These are phyloP conservation scores for Phaeosphaeria sp. DNA, from an alignment of 2,329 filamentous ascomycete species.

Conservation along the genomic window DNA sequence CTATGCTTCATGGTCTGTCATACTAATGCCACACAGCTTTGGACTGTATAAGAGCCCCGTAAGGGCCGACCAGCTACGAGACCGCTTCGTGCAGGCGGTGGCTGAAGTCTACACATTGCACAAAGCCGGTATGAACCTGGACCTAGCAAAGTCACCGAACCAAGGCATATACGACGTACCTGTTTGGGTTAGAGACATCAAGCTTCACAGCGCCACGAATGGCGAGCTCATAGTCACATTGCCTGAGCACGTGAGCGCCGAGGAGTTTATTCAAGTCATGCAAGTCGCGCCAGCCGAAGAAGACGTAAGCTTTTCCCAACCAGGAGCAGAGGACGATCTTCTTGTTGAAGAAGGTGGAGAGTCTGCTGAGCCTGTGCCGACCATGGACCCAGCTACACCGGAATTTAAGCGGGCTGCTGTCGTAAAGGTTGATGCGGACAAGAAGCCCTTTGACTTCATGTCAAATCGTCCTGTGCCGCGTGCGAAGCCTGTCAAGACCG, in stretches of 20 bases:
- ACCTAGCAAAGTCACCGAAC: conserved; percentile 33
- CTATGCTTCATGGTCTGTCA: neutral
- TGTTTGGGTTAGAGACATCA: conserved; percentile 37
- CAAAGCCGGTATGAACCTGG: conserved; percentile 33
- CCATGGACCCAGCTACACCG: conserved; percentile 37
- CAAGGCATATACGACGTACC: conserved; percentile 37
- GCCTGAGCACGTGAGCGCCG: conserved; percentile 23
- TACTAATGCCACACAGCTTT: conserved; percentile 22
- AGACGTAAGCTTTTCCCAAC: neutral
- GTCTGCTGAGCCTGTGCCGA: conserved; percentile 16
- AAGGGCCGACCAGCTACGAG: conserved; percentile 26
- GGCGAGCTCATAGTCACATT: conserved; percentile 32
- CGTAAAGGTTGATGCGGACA: conserved; percentile 35
- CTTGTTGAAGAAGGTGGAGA: conserved; percentile 29
- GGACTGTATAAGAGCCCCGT: conserved; percentile 26
- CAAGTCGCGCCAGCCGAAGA: conserved; percentile 27
- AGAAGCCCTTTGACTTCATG: conserved; percentile 46
- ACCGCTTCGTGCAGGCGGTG: conserved; percentile 61
- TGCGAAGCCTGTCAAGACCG: conserved; percentile 22
- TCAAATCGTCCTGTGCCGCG: conserved; percentile 43
- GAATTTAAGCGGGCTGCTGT: conserved; percentile 32
- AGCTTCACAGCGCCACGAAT: conserved; percentile 23
- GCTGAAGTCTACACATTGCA: conserved; percentile 62
- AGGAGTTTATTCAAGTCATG: conserved; percentile 32
- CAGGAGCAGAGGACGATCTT: conserved; percentile 21